Evolutionary conservation across 805 yeast species (phyloP), one percentile per base, ranked within the genome.

Genomic region (Myxozyma monticola): DNA sequence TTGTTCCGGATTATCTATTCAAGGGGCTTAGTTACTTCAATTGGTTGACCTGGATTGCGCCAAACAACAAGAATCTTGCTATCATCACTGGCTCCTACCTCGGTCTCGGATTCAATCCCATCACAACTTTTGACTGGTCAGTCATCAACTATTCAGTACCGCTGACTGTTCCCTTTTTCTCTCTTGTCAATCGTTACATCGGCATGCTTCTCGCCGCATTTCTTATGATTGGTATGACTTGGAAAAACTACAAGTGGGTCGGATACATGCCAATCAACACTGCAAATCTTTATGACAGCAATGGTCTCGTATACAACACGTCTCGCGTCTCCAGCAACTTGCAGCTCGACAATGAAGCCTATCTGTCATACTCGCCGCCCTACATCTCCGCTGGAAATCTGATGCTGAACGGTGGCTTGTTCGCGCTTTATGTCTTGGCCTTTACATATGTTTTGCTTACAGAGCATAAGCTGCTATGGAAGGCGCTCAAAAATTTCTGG

Each of bases 1-100:
- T 80, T 78, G 61, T 83, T 54, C 87, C 87, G 15, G 83, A 79
- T 35, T 81, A 71, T 63, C 67, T 84, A 33, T 78, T 80, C 67
- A 73, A 74, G 26, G 85, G 79, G 15, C 68, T 84, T 51, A 76
- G 84, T 1, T 71, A 74, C 55, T 81, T 85, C 61, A 61, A 68
- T 25, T 81, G 84, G 74, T 77, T 81, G 35, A 73, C 78, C 3
- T 81, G 84, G 84, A 80, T 79, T 42, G 64, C 67, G 4, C 84
- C 83, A 10, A 54, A 71, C 34, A 78, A 77, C 60, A 67, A 71
- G 51, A 72, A 72, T 55, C 65, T 80, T 46, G 77, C 78, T n/a
- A 62, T 65, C 5, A 65, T 80, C 17, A 76, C 81, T 14, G 84
- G 85, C 15, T 63, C 73, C 10, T 38, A 56, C 29, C 37, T 40